phyloP scores from a whole-genome alignment of 2,329 filamentous ascomycete genomes.

The Cytospora schulzeri region DNA sequence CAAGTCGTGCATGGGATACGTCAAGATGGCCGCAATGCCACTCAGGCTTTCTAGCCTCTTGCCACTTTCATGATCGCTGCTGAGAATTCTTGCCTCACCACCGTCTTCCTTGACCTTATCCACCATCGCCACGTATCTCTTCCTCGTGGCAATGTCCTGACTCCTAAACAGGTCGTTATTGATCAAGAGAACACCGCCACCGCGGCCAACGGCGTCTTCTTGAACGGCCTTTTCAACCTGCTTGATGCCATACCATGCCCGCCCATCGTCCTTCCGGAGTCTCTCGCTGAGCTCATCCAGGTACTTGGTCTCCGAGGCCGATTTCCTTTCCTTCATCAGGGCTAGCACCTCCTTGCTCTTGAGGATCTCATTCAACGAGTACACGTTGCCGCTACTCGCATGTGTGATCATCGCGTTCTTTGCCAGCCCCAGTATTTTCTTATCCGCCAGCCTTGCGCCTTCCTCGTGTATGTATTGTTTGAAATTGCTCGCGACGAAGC shows the following conservation, averaged over 20 bases:
- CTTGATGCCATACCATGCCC: constrained; percentile 85
- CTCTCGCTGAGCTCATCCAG: constrained; percentile 84
- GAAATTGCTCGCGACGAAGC: constrained; percentile 82
- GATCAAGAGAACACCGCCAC: constrained; percentile 82
- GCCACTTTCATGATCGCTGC: constrained; percentile 92
- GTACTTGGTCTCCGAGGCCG: constrained; percentile 76
- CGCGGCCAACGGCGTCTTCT: constrained; percentile 84
- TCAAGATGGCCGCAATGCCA: constrained; percentile 85
- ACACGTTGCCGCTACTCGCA: constrained; percentile 80
- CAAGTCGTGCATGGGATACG: constrained; percentile 81
- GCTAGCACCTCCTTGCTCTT: constrained; percentile 76
- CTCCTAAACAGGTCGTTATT: constrained; percentile 87
- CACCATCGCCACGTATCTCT: constrained; percentile 81
- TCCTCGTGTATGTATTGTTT: constrained; percentile 71
- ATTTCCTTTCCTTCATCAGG: constrained; percentile 84
- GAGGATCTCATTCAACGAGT: constrained; percentile 85
- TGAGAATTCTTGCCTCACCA: constrained; percentile 85
- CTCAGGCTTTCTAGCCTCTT: constrained; percentile 81
- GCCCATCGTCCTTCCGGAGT: constrained; percentile 80
- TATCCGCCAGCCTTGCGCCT: constrained; percentile 62
- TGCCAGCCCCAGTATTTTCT: constrained; percentile 63
- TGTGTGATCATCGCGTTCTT: constrained; percentile 75
- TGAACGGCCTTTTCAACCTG: constrained; percentile 83
- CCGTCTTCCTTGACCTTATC: constrained; percentile 86
- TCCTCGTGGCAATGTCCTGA: constrained; percentile 74